Base-by-base conservation (phyloP, 345 rosid species). In the Stellera chamaejasme region DNA sequence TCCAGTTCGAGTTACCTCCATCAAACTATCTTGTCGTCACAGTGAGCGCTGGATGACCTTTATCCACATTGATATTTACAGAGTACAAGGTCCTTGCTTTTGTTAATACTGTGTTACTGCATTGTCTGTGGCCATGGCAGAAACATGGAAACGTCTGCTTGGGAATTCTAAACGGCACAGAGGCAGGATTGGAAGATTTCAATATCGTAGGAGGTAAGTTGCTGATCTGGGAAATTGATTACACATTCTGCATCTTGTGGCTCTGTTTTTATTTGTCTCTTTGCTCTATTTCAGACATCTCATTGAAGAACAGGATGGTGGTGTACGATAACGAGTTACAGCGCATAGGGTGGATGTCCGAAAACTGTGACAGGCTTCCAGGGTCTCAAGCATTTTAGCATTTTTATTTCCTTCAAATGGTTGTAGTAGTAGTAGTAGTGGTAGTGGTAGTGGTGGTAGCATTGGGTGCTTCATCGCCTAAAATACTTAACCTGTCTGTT, bases 1-100 rank as follows among this genome's bases (percentile, higher is more conserved):
- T 59, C 66, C 86, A 78, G 72, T 61, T 85, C 69, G 76, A 77
- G 36, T 28, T 86, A 46, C 79, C 76, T 48, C 96, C 97, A 0
- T 95, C 81, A 61, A 69, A 83, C 5, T 92, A 84, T 66, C 95
- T 92, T 54, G 74, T 92, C 14, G 66, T 88, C 70, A 72, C 97
- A 2, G 98, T 88, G 45, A 78, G 85, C 58, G 62, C 23, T 3
- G 23, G 25, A 46, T 32, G 3, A 9, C 13, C 10, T 10, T 52
- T 36, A 47, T n/a, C 3, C 1, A 43, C 11, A 11, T n/a, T 14
- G 8, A 26, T 2, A 50, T 43, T 10, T 6, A 3, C 27, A 13
- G 12, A 41, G 16, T 39, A 43, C 45, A 50, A 1, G 0, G 39
- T 32, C 3, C 7, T 32, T 43, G 41, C 11, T 5, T 6, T 2